Conservation (phyloP, 1,139 yeast genomes). For the Nakaseomyces sp. region DNA sequence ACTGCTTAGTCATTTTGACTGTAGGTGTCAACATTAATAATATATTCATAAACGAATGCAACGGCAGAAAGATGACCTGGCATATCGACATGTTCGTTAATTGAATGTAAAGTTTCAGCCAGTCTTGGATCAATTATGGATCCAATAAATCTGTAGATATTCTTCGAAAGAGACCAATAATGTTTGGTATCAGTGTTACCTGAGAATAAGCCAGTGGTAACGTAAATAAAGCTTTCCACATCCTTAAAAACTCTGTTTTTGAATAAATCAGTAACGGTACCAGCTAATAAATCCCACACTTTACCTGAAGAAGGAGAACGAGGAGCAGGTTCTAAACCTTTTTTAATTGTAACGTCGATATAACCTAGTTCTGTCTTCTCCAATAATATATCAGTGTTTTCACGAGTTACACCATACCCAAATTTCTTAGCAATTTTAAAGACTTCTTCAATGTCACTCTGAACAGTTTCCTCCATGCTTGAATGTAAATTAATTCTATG, state of each 20-base stretch:
- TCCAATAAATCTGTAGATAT: constrained; percentile 50
- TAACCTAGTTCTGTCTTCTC: constrained; percentile 25
- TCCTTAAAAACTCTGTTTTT: constrained; percentile 30
- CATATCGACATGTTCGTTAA: constrained; percentile 47
- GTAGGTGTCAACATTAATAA: constrained; percentile 32
- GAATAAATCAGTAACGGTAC: constrained; percentile 45
- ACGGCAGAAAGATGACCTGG: constrained; percentile 49
- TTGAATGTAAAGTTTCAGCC: constrained; percentile 40
- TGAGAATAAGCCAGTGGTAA: constrained; percentile 60
- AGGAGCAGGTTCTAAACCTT: constrained; percentile 46
- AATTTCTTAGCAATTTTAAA: constrained; percentile 38
- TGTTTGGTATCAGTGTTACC: constrained; percentile 81
- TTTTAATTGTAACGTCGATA: constrained; percentile 36
- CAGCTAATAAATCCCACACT: constrained; percentile 46
- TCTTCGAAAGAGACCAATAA: constrained; percentile 65
- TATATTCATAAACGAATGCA: constrained; percentile 51
- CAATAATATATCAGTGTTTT: constrained; percentile 17
- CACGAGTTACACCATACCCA: constrained; percentile 38
- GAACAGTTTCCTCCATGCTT: constrained; percentile 37
- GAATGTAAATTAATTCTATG: constrained; percentile 49
- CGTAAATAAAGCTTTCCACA: constrained; percentile 35
- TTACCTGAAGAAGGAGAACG: constrained; percentile 40
- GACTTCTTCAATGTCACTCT: constrained; percentile 36
- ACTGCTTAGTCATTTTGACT: constrained; percentile 2
- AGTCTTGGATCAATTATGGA: constrained; percentile 17